These are phyloP conservation scores for Leccinum ochraceum DNA, from an alignment of 768 basidiomycete genomes.

Conservation along the genomic window DNA sequence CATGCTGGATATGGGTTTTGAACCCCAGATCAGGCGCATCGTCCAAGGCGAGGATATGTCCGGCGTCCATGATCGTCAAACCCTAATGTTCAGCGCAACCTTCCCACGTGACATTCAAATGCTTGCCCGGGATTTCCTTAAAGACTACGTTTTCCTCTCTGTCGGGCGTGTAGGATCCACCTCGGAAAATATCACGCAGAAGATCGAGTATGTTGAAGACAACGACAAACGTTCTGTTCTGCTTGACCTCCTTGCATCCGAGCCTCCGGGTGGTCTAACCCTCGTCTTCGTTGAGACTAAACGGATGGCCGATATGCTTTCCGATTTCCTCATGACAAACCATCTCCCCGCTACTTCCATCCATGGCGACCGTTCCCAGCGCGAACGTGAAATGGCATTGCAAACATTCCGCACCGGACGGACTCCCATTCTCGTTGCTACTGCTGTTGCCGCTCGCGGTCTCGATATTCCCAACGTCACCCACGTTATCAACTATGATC, in stretches of 20 bases:
- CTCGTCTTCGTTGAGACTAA: conserved; percentile 99
- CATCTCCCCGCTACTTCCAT: conserved; percentile 92
- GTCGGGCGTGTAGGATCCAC: conserved; percentile 98
- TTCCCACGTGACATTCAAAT: conserved; percentile 99
- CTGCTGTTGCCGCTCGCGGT: conserved; percentile 98
- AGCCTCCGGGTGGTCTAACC: conserved; percentile 70
- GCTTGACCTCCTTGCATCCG: conserved; percentile 87
- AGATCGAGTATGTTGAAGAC: conserved; percentile 98
- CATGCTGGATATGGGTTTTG: conserved; percentile 99
- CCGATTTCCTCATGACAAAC: conserved; percentile 88
- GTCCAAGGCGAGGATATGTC: conserved; percentile 99
- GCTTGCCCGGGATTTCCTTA: conserved; percentile 93
- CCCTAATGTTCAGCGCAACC: conserved; percentile 99
- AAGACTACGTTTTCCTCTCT: conserved; percentile 98
- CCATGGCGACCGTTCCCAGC: conserved; percentile 96
- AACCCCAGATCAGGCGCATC: conserved; percentile 97
- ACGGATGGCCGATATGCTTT: conserved; percentile 98
- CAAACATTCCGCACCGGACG: conserved; percentile 94
- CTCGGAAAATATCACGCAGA: conserved; percentile 99
- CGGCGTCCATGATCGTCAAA: conserved; percentile 86
- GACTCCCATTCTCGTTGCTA: conserved; percentile 96
- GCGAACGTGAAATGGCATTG: conserved; percentile 94
- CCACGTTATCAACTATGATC: conserved; percentile 97
- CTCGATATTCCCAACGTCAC: conserved; percentile 99
- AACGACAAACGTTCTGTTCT: conserved; percentile 95